Percentiles rank a stretch among this genome's conserved stretches.
These are phyloP conservation scores for Pichia cephalocereana DNA, from an alignment of 805 yeast genomes.

Conservation along the genomic window DNA sequence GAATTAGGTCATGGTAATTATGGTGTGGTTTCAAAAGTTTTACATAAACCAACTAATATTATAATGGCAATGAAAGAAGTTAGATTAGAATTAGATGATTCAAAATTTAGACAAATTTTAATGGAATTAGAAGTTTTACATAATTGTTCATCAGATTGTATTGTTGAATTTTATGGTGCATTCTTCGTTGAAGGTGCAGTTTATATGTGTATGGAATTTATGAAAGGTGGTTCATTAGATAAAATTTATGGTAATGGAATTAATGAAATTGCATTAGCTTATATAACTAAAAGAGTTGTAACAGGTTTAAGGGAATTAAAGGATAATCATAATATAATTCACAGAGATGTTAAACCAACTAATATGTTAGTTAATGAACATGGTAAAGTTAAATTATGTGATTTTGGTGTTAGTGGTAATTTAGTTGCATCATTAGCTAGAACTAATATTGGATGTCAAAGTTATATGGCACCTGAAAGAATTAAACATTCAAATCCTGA, in stretches of 20 bases:
- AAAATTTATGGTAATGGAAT: slow-evolving; percentile 69
- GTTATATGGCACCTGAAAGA: slow-evolving; percentile 98
- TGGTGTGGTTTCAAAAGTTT: slow-evolving; percentile 89
- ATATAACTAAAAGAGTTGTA: slow-evolving; percentile 70
- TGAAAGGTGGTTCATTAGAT: slow-evolving; percentile 95
- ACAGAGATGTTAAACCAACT: slow-evolving; percentile 95
- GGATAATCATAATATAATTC: slow-evolving; percentile 86
- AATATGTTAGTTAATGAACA: slow-evolving; percentile 67
- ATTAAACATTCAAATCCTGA: slow-evolving; percentile 69
- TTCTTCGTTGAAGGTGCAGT: slow-evolving; percentile 97
- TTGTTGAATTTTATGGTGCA: slow-evolving; percentile 96
- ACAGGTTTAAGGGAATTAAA: slow-evolving; percentile 75
- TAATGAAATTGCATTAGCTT: slow-evolving; percentile 73
- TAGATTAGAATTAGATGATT: slow-evolving; percentile 82
- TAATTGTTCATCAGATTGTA: slow-evolving; percentile 80
- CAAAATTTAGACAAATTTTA: slow-evolving; percentile 86
- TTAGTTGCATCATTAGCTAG: slow-evolving; percentile 90
- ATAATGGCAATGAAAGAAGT: slow-evolving; percentile 98
- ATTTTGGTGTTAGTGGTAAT: slow-evolving; percentile 94
- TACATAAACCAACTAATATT: slow-evolving; percentile 87
- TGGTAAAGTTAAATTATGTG: slow-evolving; percentile 90
- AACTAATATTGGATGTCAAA: slow-evolving; percentile 95
- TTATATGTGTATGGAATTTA: slow-evolving; percentile 94
- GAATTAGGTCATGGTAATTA: slow-evolving; percentile 95
- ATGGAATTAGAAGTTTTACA: slow-evolving; percentile 95